Evolutionary conservation across 305 asterid species (phyloP), one percentile per base, ranked within the genome.

Genomic region (Plantago coronopus): DNA sequence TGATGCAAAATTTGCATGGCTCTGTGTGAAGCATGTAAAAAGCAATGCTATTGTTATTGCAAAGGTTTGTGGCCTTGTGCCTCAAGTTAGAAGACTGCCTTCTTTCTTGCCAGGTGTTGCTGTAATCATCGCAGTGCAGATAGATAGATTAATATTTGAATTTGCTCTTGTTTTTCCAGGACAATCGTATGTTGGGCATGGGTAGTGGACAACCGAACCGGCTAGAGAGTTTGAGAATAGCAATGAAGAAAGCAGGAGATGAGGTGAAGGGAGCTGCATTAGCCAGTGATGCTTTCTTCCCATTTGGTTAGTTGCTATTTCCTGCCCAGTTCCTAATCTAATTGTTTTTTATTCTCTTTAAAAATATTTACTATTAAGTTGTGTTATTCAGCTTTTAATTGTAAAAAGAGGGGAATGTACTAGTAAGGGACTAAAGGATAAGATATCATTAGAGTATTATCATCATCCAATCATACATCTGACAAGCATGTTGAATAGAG

Each of bases 191-290:
- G 97, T 72, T 89, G 45, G 97, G 98, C 44, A 91, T 91, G 98
- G 98, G 98, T 71, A 88, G 98, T 69, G 98, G 98, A 42, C 98
- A 91, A 38, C 98, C 98, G 2, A 91, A 91, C 69, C 97, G 98
- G 29, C 82, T 70, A 19, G 98, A 91, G 80, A 91, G 98, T 68
- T 68, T 86, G 82, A 84, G 95, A 78, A 88, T 91, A 69, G 98
- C 98, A 54, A 69, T 74, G 79, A 81, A 70, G 74, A 91, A 91
- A 77, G 97, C 97, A 18, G 97, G 96, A 69, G 86, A 83, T 48
- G 96, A 91, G 65, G 83, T 83, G 67, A 88, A 91, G 73, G 97
- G 97, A 76, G 98, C 97, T 57, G 84, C 95, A 64, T 78, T 91
- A 83, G 98, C 98, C 11, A 91, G 98, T 37, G 98, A 91, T 73